Evolutionary conservation across 202 grass and related monocot species (phyloP).

Genomic region (Saccharum hybrid): DNA sequence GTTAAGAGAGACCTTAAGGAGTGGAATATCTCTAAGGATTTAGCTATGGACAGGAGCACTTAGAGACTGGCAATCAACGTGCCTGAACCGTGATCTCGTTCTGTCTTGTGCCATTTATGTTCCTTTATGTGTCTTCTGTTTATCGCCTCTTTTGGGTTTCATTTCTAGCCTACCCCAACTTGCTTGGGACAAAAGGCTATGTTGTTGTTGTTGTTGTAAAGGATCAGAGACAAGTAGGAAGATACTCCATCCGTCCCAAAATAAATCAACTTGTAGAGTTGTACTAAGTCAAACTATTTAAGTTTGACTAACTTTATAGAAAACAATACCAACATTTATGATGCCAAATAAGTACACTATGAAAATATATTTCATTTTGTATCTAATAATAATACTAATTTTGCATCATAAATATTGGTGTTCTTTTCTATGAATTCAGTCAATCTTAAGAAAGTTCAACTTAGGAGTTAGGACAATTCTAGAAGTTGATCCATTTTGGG

Average conservation of each 20-base stretch:
- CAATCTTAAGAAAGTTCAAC: not conserved
- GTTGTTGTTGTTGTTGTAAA: no score
- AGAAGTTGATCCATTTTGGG: not conserved
- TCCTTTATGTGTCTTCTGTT: no score
- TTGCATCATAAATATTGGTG: not conserved
- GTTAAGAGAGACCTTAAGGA: no score
- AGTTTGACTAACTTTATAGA: not conserved
- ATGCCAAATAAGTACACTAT: no score
- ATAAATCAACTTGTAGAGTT: not conserved
- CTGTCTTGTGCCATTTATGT: no score
- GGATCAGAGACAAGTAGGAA: conserved; percentile 15
- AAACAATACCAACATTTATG: not conserved
- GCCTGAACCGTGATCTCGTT: no score
- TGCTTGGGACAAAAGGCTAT: no score
- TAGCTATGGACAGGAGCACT: no score
- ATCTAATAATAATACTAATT: not conserved
- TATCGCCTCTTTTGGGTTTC: no score
- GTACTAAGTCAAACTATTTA: not conserved
- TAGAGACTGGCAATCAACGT: no score
- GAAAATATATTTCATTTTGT: not conserved
- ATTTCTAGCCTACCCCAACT: no score
- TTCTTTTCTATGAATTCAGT: not conserved
- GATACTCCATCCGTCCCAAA: not conserved
- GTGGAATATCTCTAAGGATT: no score
- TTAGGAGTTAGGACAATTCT: not conserved